phyloP scores from a whole-genome alignment of 192 early-diverging fungal genomes.

The Coemansia sp. region DNA sequence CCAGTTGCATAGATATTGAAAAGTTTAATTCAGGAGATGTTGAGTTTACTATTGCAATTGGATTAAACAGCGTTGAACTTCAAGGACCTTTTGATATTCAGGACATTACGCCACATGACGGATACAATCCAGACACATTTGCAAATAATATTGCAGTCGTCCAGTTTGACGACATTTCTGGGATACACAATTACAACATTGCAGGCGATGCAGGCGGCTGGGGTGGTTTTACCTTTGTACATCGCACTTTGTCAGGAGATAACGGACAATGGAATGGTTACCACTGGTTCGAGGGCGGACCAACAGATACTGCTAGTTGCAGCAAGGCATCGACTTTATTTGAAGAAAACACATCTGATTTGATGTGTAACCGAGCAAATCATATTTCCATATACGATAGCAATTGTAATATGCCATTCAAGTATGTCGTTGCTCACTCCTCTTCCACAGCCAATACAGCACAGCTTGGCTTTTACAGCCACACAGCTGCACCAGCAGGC shows the following conservation, averaged over 20 bases:
- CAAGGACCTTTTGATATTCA: background rate
- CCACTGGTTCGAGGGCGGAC: background rate
- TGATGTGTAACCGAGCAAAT: background rate
- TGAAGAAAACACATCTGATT: background rate
- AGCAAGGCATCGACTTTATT: background rate
- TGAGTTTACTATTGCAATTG: background rate
- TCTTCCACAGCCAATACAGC: background rate
- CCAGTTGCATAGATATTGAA: background rate
- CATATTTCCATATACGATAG: background rate
- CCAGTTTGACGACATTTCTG: background rate
- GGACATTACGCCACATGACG: background rate
- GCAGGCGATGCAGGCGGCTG: background rate
- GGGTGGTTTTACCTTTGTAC: background rate
- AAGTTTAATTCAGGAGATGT: background rate
- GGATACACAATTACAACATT: background rate
- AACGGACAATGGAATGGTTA: background rate
- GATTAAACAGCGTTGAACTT: background rate
- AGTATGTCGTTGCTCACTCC: background rate
- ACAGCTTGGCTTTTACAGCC: background rate
- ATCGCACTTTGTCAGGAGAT: background rate
- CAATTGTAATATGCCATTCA: background rate
- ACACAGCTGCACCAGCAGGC: background rate
- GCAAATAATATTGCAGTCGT: background rate
- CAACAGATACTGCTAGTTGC: background rate
- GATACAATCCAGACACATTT: background rate